These are phyloP conservation scores for Immersiella caudata DNA, from an alignment of 495 filamentous ascomycete genomes.

Conservation along the genomic window DNA sequence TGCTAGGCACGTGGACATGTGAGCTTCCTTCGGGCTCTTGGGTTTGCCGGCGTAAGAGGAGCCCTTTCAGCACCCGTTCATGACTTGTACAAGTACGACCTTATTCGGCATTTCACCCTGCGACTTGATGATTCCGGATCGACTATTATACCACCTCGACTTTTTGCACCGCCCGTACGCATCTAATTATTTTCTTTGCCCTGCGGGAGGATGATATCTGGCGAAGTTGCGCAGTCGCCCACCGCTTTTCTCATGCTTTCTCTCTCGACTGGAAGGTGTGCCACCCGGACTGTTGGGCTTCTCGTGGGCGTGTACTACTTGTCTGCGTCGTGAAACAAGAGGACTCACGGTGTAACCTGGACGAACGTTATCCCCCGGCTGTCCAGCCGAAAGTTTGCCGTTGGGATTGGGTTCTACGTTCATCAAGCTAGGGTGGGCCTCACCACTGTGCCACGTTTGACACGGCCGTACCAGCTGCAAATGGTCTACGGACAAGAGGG, in stretches of 20 bases:
- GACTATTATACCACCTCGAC: neutral
- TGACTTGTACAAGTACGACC: slow-evolving; percentile 8
- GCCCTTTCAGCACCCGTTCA: neutral
- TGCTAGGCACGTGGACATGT: neutral
- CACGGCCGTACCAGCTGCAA: neutral
- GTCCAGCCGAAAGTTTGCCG: neutral
- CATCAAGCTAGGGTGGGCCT: neutral
- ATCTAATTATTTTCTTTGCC: neutral
- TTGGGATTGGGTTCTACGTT: neutral
- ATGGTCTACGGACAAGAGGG: neutral
- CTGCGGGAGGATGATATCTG: neutral
- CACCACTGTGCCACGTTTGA: neutral
- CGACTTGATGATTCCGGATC: neutral
- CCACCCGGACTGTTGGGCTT: neutral
- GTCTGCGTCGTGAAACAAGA: neutral
- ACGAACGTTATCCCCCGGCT: neutral
- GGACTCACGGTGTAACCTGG: neutral
- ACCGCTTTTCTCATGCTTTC: neutral
- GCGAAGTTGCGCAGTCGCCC: neutral
- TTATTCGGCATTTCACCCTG: neutral
- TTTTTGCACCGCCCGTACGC: neutral
- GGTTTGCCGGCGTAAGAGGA: slow-evolving; percentile 1
- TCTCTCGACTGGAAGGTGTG: neutral
- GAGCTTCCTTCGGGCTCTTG: neutral
- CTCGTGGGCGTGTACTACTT: neutral